phyloP scores from a whole-genome alignment of 169 alveolate species.

The Eimeria tenella region DNA sequence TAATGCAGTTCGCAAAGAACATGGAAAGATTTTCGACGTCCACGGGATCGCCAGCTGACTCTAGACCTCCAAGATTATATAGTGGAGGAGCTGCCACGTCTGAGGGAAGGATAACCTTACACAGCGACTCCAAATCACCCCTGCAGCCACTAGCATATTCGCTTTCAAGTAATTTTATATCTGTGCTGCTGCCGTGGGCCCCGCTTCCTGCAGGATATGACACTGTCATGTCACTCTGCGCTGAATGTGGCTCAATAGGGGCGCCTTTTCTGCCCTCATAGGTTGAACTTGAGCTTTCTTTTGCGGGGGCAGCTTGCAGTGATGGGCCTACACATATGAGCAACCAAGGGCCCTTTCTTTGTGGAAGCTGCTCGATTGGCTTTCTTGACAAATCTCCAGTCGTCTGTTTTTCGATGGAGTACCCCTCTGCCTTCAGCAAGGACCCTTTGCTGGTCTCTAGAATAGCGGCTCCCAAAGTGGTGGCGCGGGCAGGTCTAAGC shows the following conservation, averaged over 20 bases:
- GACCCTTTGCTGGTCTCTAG: not conserved
- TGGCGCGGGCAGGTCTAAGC: too few species aligned
- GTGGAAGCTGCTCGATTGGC: not conserved
- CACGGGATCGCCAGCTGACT: not conserved
- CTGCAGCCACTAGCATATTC: slow-evolving; percentile 25
- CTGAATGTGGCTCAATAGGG: not conserved
- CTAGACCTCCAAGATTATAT: not conserved
- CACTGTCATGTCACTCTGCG: not conserved
- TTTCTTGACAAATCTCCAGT: not conserved
- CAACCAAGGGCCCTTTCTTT: slow-evolving; percentile 41
- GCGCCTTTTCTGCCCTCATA: not conserved
- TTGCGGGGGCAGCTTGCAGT: slow-evolving; percentile 29
- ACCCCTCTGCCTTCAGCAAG: not conserved
- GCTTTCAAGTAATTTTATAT: not conserved
- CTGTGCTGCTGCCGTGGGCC: not conserved
- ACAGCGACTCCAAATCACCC: not conserved
- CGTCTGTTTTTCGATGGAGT: not conserved
- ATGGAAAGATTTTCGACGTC: not conserved
- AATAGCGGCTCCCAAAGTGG: too few species aligned
- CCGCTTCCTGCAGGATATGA: not conserved
- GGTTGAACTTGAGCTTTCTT: not conserved
- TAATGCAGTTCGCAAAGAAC: slow-evolving; percentile 2
- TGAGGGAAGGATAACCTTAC: not conserved
- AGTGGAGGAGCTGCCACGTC: not conserved
- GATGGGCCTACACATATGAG: slow-evolving; percentile 50